phyloP scores from a whole-genome alignment of 2,329 filamentous ascomycete genomes.

The Phaeosphaeriaceae sp. region DNA sequence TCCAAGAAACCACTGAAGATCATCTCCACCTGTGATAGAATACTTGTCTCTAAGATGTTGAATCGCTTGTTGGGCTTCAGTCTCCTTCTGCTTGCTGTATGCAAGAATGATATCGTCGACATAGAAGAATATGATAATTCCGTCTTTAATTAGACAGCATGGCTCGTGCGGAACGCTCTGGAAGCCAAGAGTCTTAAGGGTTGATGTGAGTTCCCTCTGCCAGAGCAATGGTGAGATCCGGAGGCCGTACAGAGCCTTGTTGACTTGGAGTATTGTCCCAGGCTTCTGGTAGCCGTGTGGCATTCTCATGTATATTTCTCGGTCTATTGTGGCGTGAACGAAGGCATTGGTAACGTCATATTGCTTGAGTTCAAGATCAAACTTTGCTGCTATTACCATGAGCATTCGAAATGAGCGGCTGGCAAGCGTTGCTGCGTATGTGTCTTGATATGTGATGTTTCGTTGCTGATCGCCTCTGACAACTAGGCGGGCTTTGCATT shows the following conservation, averaged over 20 bases:
- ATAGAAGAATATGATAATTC: background rate
- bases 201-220: background rate
- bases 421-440: no score
- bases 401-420: no score
- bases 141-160: constrained; percentile 9
- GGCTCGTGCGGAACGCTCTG: constrained; percentile 3
- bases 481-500: background rate
- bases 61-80: background rate
- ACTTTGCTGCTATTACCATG: no score
- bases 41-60: constrained; percentile 5
- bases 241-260: constrained; percentile 8
- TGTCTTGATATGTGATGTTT: no score
- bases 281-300: background rate
- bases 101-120: constrained; percentile 8
- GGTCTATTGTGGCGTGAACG: constrained; percentile 1
- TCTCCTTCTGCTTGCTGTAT: background rate
- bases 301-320: constrained; percentile 6
- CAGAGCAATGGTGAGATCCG: constrained; percentile 5
- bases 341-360: constrained; percentile 5
- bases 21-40: background rate
- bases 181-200: constrained; percentile 2
- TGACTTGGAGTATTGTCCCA: no score
- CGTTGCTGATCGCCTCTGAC: no score
- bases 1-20: constrained; percentile 16
- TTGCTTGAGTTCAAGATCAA: background rate